phyloP scores from a whole-genome alignment of 768 basidiomycete genomes.

The Cystobasidiopsis lactophilus region DNA sequence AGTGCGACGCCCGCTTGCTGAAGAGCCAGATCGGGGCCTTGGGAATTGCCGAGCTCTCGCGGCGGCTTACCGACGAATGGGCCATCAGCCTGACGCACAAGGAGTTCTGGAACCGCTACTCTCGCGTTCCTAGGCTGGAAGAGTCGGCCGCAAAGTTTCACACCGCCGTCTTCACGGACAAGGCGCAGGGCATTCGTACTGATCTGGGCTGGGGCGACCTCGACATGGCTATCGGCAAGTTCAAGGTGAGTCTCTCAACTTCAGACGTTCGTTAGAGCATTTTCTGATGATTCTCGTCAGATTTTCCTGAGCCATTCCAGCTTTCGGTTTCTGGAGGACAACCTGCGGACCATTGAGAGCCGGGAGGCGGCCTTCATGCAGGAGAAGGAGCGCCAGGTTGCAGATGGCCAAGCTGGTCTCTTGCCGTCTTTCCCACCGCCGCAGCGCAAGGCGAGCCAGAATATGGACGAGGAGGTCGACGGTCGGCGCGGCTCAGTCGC shows the following conservation, averaged over 20 bases:
- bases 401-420: conserved; percentile 18
- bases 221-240: conserved; percentile 60
- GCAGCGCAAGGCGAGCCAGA: too few relatives aligned
- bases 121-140: conserved; percentile 36
- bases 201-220: conserved; percentile 35
- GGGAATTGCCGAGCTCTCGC: conserved; percentile 56
- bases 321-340: conserved; percentile 75
- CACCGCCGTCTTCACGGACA: conserved; percentile 16
- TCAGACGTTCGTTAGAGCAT: neutral
- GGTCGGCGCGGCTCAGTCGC: too few relatives aligned
- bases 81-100: conserved; percentile 55
- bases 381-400: conserved; percentile 46
- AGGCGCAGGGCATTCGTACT: conserved; percentile 13
- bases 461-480: conserved; percentile 36
- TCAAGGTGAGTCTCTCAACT: conserved; percentile 38
- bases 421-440: conserved; percentile 22
- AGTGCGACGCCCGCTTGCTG: conserved; percentile 72
- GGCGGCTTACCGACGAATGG: conserved; percentile 33
- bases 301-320: conserved; percentile 68
- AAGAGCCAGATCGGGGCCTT: conserved; percentile 73
- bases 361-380: conserved; percentile 70
- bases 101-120: conserved; percentile 72
- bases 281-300: conserved; percentile 26
- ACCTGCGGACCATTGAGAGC: conserved; percentile 53
- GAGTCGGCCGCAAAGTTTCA: conserved; percentile 22